Conservation (phyloP, 202 grass and related monocot genomes). For the Sporobolus alterniflorus region DNA sequence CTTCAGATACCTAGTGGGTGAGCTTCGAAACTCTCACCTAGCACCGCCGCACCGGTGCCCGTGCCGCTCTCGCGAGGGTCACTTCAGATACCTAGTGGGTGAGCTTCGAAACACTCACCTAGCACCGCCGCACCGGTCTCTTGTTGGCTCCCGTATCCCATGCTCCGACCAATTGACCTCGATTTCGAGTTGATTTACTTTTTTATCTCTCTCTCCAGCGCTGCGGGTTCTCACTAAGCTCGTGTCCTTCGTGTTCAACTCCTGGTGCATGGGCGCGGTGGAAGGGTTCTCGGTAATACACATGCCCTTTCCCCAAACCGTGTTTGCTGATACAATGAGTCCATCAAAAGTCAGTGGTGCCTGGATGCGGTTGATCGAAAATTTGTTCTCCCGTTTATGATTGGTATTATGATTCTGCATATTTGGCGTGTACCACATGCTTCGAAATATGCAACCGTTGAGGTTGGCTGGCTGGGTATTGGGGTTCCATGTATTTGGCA, state of each 20-base stretch:
- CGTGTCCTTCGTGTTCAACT: background rate
- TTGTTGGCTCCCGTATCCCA: background rate
- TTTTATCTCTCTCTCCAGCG: background rate
- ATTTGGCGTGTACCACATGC: no score
- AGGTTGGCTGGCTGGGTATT: no score
- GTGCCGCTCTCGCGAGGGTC: background rate
- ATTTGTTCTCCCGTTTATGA: no score
- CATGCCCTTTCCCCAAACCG: background rate
- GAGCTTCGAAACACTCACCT: background rate
- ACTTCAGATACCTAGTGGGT: constrained; percentile 6
- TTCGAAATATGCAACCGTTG: no score
- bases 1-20: constrained; percentile 5
- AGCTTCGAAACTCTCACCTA: background rate
- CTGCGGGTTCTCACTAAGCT: constrained; percentile 5
- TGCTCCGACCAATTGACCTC: background rate
- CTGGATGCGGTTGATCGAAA: no score
- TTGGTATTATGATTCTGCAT: no score
- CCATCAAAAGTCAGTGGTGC: no score
- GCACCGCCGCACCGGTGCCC: no score
- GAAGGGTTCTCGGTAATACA: constrained; percentile 4
- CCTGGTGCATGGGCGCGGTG: constrained; percentile 8
- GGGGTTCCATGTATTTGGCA: no score
- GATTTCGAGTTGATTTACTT: background rate
- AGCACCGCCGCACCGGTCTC: background rate
- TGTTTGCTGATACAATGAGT: no score